Base-by-base conservation (phyloP, 1,284 basidiomycete genomes). In the Ustilago loliicola region DNA sequence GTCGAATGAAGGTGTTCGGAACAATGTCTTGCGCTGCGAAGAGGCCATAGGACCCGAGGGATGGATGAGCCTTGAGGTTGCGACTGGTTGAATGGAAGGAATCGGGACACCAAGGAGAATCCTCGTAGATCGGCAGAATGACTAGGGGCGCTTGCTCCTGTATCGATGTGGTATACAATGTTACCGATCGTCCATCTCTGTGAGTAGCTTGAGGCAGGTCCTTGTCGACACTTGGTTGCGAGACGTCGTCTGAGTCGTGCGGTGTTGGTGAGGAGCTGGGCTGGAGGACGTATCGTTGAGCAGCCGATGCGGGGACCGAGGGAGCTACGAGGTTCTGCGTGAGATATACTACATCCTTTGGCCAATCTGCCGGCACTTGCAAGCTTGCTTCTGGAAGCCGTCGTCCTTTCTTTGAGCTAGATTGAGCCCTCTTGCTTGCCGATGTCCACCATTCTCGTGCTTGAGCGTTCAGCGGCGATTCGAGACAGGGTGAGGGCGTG, bases 11-110 rank as follows among this genome's bases (percentile, higher is more conserved):
- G 21, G 91, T 90, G 58, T 89, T 89, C 3, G 90, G 88, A 1
- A 89, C 88, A 29, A 96, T 91, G 82, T 91, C 93, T 68, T 89
- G 90, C 25, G 88, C 87, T 8, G 94, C 92, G 86, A 96, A 96
- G 17, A 97, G 89, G 0, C 95, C 95, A 77, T 87, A 88, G 84
- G 97, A 95, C 0, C 94, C 93, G 62, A 86, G 83, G n/a, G 94
- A 93, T 25, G 94, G 94, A 87, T 95, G 94, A 21, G 27, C 50
- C 27, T 25, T 62, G n/a, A 80, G 65, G 10, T 63, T 56, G 23
- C 66, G 65, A 19, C 61, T 65, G 21, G 60, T 72, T 4, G 74
- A 72, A 36, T 77, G 74, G 40, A 55, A 77, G 0, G 64, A 72
- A 9, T 67, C 69, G 8, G 65, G 56, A 53, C 42, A 42, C 64